A percentile compares a stretch with the other conserved stretches of the same genome.
phyloP scores from a whole-genome alignment of 768 basidiomycete species.

The Cyclocybe aegerita region DNA sequence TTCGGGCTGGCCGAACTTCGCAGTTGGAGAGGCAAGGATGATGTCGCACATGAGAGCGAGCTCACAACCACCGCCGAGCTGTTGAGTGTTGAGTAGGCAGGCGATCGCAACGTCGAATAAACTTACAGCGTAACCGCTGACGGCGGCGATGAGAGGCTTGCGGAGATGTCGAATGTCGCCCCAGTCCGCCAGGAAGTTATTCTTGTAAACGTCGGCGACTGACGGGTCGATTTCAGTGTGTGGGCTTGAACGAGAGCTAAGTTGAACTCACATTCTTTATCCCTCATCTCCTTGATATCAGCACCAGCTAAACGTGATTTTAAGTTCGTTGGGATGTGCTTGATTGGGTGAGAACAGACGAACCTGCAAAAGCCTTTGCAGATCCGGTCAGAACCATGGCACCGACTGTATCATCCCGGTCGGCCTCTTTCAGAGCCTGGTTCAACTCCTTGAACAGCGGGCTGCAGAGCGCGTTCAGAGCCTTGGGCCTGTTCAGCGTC shows the following conservation, averaged over 20 bases:
- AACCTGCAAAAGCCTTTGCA: conserved; percentile 91
- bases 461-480: conserved; percentile 83
- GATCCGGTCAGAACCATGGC: conserved; percentile 93
- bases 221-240: background rate
- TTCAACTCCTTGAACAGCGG: conserved; percentile 84
- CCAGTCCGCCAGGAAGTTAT: conserved; percentile 88
- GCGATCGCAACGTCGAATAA: background rate
- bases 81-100: background rate
- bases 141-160: conserved; percentile 96
- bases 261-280: conserved; percentile 73
- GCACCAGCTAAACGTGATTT: conserved; percentile 68
- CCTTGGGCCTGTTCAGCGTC: conserved; percentile 87
- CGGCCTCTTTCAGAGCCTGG: conserved; percentile 67
- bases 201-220: conserved; percentile 88
- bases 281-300: conserved; percentile 99
- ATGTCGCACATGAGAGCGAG: conserved; percentile 97
- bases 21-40: conserved; percentile 86
- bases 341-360: conserved; percentile 22
- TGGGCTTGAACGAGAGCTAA: background rate
- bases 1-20: conserved; percentile 94
- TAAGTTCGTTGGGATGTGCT: background rate
- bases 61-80: conserved; percentile 98
- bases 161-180: conserved; percentile 64
- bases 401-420: conserved; percentile 68
- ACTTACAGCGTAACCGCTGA: conserved; percentile 89